Evolutionary conservation across 768 basidiomycete species (phyloP).

Genomic region (Hygrophoropsis aurantiaca): DNA sequence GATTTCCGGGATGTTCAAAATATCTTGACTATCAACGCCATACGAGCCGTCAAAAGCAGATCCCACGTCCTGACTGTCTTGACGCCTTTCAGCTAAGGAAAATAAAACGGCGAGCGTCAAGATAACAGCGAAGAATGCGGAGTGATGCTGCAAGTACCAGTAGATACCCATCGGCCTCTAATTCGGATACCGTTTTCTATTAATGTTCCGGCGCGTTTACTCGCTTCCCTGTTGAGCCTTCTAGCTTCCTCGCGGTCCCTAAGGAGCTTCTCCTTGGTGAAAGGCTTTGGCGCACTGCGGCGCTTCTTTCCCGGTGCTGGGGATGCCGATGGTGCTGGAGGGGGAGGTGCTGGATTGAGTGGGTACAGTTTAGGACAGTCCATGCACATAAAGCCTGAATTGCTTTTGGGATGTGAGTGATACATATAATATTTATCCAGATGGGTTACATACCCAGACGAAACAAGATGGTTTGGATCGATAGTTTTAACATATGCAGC

Average conservation of each 20-base stretch:
- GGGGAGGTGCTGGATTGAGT: conserved; percentile 29
- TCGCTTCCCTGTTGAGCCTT: conserved; percentile 42
- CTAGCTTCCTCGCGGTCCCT: conserved; percentile 47
- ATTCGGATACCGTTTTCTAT: conserved; percentile 44
- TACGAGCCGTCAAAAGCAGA: conserved; percentile 60
- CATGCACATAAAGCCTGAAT: conserved; percentile 58
- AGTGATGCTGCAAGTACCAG: conserved; percentile 35
- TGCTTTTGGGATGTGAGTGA: conserved; percentile 27
- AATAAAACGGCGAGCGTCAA: not conserved
- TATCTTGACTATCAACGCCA: conserved; percentile 69
- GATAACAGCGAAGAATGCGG: conserved; percentile 5
- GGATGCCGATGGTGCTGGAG: conserved; percentile 38
- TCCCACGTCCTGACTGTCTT: conserved; percentile 43
- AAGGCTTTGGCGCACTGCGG: conserved; percentile 35
- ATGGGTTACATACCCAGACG: conserved; percentile 50
- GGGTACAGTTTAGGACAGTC: conserved; percentile 59
- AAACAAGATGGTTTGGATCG: conserved; percentile 65
- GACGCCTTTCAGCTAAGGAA: conserved; percentile 45
- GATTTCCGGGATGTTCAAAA: conserved; percentile 54
- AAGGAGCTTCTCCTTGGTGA: conserved; percentile 48
- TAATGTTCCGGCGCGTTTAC: conserved; percentile 32
- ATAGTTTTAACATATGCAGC: conserved; percentile 42
- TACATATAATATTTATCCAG: not conserved
- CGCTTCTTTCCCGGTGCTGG: conserved; percentile 39
- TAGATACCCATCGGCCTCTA: conserved; percentile 60